Evolutionary conservation across 2,329 filamentous ascomycete genomes (phyloP).

Genomic region (Penicillium sp.): DNA sequence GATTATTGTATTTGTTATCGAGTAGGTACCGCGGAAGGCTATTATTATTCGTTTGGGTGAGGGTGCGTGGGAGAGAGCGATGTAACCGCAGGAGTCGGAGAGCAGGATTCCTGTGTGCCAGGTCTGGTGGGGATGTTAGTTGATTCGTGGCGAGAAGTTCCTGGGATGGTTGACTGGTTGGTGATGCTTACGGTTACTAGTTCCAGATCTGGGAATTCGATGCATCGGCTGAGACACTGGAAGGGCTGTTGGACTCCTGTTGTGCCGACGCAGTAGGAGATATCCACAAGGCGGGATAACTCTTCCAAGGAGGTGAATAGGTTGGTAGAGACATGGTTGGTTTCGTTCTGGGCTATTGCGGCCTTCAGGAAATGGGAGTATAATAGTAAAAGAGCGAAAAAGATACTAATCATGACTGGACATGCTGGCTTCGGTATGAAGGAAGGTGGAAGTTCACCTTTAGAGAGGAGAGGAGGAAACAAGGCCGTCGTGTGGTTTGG

Average conservation of each 20-base stretch:
- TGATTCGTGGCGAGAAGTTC: no score
- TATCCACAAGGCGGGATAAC: conserved; percentile 85
- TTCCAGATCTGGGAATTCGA: conserved; percentile 74
- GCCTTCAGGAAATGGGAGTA: not conserved
- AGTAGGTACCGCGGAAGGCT: conserved; percentile 92
- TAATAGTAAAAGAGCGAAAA: not conserved
- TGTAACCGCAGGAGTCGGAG: conserved; percentile 88
- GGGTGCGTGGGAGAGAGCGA: conserved; percentile 74
- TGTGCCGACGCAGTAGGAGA: conserved; percentile 86
- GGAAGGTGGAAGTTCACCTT: not conserved
- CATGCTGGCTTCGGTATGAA: not conserved
- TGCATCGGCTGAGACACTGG: conserved; percentile 75
- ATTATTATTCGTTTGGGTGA: conserved; percentile 66
- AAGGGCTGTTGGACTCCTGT: conserved; percentile 82
- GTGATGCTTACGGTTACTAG: conserved; percentile 57
- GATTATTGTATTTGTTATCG: conserved; percentile 82
- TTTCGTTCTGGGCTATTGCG: conserved; percentile 3
- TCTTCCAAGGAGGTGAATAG: conserved; percentile 83
- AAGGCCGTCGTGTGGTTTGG: not conserved
- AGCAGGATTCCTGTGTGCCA: conserved; percentile 88
- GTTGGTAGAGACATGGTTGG: conserved; percentile 49
- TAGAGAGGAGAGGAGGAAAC: not conserved
- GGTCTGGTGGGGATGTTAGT: conserved; percentile 45
- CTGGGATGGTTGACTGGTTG: not conserved
- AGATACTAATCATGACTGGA: conserved; percentile 2